Evolutionary conservation across 2,329 filamentous ascomycete species (phyloP).

Genomic region (Beauveria scarabaeidicola): DNA sequence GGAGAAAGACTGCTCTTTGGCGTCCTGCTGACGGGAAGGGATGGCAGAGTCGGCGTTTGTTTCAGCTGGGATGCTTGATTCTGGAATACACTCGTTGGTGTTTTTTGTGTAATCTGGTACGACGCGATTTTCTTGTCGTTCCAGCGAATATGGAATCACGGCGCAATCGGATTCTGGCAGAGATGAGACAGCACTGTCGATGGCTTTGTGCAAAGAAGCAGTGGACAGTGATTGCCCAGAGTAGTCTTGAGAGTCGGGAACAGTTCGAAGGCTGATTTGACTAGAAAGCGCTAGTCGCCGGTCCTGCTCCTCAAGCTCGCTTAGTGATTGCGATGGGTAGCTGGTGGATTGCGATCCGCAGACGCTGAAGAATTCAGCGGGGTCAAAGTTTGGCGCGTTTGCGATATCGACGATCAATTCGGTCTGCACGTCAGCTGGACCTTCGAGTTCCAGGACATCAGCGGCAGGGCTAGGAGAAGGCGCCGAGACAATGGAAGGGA

Average conservation of each 20-base stretch:
- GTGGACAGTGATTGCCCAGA: slow-evolving; percentile 20
- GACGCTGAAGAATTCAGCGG: slow-evolving; percentile 27
- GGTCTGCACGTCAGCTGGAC: slow-evolving; percentile 7
- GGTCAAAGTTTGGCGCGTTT: slow-evolving; percentile 25
- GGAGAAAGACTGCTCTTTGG: not conserved
- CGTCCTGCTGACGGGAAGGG: not conserved
- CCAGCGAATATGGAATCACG: slow-evolving; percentile 15
- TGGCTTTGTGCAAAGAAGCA: slow-evolving; percentile 2
- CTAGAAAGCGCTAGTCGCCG: slow-evolving; percentile 22
- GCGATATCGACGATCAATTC: slow-evolving; percentile 23
- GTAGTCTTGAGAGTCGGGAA: slow-evolving; percentile 36
- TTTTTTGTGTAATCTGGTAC: not conserved
- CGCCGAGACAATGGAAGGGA: slow-evolving; percentile 22
- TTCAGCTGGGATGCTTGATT: not conserved
- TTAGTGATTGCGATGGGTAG: slow-evolving; percentile 24
- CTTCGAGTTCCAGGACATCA: slow-evolving; percentile 14
- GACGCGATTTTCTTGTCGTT: not conserved
- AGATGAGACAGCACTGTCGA: slow-evolving; percentile 6
- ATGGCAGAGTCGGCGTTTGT: not conserved
- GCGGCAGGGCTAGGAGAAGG: slow-evolving; percentile 18
- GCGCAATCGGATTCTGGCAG: not conserved
- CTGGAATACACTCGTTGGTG: not conserved
- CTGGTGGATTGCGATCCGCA: slow-evolving; percentile 22
- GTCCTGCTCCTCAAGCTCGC: slow-evolving; percentile 28
- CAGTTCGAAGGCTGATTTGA: slow-evolving; percentile 27